These are phyloP conservation scores for Mychonastes homosphaera DNA, from an alignment of 139 green algal genomes.

Conservation along the genomic window DNA sequence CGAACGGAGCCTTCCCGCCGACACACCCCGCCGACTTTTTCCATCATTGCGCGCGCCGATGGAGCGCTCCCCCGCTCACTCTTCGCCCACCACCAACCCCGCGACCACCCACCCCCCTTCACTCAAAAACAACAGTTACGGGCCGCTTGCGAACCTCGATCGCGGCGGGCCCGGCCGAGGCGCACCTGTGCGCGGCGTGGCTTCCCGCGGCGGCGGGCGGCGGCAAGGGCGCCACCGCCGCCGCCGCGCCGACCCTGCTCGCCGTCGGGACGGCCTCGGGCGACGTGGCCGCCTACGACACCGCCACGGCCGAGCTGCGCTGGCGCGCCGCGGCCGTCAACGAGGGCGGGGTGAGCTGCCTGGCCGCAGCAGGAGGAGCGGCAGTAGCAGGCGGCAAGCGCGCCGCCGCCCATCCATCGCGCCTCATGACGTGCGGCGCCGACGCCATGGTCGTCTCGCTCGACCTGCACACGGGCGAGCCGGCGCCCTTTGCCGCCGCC, in stretches of 20 bases:
- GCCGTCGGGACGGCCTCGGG: slow-evolving; percentile 41
- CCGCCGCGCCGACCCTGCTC: slow-evolving; percentile 13
- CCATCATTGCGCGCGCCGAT: not conserved
- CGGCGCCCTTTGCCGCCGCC: no score
- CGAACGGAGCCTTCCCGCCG: no score
- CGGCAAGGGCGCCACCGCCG: not conserved
- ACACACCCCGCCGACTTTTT: not conserved
- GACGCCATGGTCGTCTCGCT: slow-evolving; percentile 17
- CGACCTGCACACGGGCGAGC: slow-evolving; percentile 6
- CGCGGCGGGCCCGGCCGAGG: not conserved
- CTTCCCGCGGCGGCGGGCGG: not conserved
- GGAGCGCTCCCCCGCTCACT: not conserved
- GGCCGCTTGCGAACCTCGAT: not conserved
- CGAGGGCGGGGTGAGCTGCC: slow-evolving; percentile 21
- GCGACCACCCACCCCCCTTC: not conserved
- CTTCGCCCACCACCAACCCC: not conserved
- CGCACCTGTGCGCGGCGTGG: not conserved
- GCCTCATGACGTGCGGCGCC: slow-evolving; percentile 17
- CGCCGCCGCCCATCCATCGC: no score
- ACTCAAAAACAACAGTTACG: not conserved
- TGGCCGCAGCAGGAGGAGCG: no score
- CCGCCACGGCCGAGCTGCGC: slow-evolving; percentile 33
- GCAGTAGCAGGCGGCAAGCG: no score
- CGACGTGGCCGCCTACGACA: slow-evolving; percentile 42
- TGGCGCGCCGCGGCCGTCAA: slow-evolving; percentile 36